These are phyloP conservation scores for Croton laevigatus DNA, from an alignment of 441 rosid species.

Conservation along the genomic window DNA sequence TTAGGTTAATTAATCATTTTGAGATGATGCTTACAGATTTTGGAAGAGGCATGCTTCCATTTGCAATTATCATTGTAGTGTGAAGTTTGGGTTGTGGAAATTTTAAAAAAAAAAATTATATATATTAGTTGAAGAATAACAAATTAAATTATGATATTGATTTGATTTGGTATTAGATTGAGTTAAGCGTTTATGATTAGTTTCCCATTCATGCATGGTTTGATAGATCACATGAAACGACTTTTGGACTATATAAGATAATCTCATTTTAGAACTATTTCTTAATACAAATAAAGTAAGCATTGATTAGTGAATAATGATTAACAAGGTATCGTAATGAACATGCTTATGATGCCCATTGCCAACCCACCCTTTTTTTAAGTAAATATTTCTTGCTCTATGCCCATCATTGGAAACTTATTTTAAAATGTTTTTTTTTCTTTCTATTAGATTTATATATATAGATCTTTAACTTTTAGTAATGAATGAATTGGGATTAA, in stretches of 20 bases:
- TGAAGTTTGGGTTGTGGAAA: not conserved
- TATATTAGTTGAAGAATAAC: too few relatives aligned
- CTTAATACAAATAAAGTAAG: constrained; percentile 6
- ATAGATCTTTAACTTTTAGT: too few relatives aligned
- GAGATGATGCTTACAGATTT: constrained; percentile 14
- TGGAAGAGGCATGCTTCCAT: constrained; percentile 8
- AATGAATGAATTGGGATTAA: too few relatives aligned
- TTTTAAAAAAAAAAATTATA: too few relatives aligned
- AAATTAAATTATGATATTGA: too few relatives aligned
- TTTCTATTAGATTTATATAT: too few relatives aligned
- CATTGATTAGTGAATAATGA: constrained; percentile 36
- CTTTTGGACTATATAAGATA: constrained; percentile 20
- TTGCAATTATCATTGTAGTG: constrained; percentile 25
- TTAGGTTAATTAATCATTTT: constrained; percentile 5
- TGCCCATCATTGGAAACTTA: constrained; percentile 18
- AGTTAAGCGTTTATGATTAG: constrained; percentile 28
- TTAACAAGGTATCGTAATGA: constrained; percentile 40
- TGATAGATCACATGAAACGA: constrained; percentile 33
- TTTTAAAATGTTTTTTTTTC: too few relatives aligned
- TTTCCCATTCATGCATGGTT: constrained; percentile 30
- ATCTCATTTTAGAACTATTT: constrained; percentile 4
- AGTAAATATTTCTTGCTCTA: not conserved
- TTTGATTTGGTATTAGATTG: constrained; percentile 15
- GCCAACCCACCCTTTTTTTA: not conserved
- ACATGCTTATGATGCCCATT: constrained; percentile 39